Evolutionary conservation across 306 rosid genomes (phyloP), one percentile per base, ranked within the genome.

Genomic region (Boehmeria nivea): DNA sequence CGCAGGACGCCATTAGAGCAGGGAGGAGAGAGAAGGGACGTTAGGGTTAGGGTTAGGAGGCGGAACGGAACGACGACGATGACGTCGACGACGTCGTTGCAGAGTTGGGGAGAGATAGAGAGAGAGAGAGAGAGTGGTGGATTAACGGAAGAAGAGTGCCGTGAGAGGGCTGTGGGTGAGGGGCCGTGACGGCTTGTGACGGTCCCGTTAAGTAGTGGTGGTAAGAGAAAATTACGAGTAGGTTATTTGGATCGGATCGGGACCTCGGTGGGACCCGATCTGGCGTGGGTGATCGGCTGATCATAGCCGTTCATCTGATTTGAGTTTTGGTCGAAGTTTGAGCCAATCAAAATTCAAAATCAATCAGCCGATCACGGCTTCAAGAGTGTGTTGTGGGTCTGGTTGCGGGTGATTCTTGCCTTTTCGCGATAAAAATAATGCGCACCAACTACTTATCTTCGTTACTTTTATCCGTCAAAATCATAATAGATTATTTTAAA

Each of bases 1-100:
- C 93, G 84, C 94, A 82, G 78, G 94, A 82, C 37, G 93, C 94
- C 95, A 82, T 87, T 34, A 60, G 76, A 67, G 75, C 79, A 54
- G 43, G 18, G 9, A 18, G 60, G 23, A 16, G 23, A 45, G 23
- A 45, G 51, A 14, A 2, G 17, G 39, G 55, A 71, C 90, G 97
- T 86, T 82, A 84, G 71, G 90, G 78, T 76, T 76, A 69, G 65
- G 66, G 76, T 72, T 75, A 75, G 75, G 3, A 55, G 33, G 72
- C 72, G 28, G 40, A 21, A 75, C 74, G 67, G 64, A 72, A 69
- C 70, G 83, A 58, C 83, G 83, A 79, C 85, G 94, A 78, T 78
- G 70, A 75, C 72, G 83, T 54, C 66, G 66, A 18, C n/a, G 13
- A 42, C 47, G 61, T 40, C 14, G 16, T 37, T 33, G 61, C 65